Base-by-base conservation (phyloP, 495 filamentous ascomycete species). In the Articulospora tetracladia region DNA sequence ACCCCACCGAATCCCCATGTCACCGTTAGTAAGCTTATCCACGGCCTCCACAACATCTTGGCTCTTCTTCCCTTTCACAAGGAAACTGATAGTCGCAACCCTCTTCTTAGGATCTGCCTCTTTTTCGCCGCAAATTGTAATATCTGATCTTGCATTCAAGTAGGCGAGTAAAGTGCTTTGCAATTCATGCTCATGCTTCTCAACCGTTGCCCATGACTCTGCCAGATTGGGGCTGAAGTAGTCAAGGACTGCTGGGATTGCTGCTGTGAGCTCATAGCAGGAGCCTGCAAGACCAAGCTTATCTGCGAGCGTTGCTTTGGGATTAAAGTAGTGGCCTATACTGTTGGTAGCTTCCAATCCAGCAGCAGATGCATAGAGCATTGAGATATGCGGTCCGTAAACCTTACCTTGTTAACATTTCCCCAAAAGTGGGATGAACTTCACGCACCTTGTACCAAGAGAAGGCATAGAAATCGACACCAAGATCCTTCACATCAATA, bases 381-480 rank as follows among this genome's bases (percentile, higher is more conserved):
- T 76, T 0, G 87, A 76, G 19, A 90, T 74, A 61, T 91, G 89
- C 2, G 88, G 88, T 0, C 86, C 88, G 69, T 85, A 91, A 23
- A 88, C 85, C 75, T 75, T 15, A 58, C 19, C 32, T 63, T 58
- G 36, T 27, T 27, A 53, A 32, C 15, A 0, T 23, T 46, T 22
- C 36, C 46, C 25, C 22, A 60, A 30, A 8, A 28, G n/a, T 26
- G n/a, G 50, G 1, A 11, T 28, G 55, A 48, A 7, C 8, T 44
- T 22, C 8, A 57, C 27, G 4, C 64, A 79, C 76, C 70, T 91
- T 90, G 71, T 90, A 90, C 82, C 89, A 92, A 1, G 78, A 83
- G 63, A 90, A 86, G n/a, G 81, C 76, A 67, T 91, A 92, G 66
- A 90, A 82, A 65, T 91, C 88, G 0, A 88, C 87, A 0, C 79